Evolutionary conservation across 1,284 basidiomycete species (phyloP).

Genomic region (Apiotrichum mycotoxinovorans): DNA sequence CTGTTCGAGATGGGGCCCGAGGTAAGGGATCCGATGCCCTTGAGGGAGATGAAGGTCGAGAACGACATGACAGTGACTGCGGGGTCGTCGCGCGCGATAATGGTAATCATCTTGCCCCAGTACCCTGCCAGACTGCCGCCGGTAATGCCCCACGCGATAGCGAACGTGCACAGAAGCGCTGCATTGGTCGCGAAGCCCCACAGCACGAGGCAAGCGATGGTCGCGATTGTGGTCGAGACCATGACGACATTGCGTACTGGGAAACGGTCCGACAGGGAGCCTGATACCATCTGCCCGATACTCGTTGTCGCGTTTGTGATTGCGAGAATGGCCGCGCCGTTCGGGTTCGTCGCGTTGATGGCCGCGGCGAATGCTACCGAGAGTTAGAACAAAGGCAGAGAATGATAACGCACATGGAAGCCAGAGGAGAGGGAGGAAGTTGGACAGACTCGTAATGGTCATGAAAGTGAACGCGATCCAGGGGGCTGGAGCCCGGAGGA

Average conservation of each 20-base stretch:
- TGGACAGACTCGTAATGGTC: constrained; percentile 38
- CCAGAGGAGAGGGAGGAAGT: constrained; percentile 47
- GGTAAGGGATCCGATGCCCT: constrained; percentile 39
- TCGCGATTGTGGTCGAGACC: constrained; percentile 35
- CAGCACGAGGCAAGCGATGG: constrained; percentile 40
- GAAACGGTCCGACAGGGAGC: constrained; percentile 40
- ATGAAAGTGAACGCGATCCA: constrained; percentile 37
- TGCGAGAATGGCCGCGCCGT: constrained; percentile 42
- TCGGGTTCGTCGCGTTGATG: constrained; percentile 31
- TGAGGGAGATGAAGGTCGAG: constrained; percentile 37
- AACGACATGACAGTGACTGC: constrained; percentile 34
- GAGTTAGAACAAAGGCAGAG: background rate
- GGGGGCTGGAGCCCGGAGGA: constrained; percentile 28
- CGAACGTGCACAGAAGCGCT: constrained; percentile 30
- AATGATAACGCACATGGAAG: constrained; percentile 36
- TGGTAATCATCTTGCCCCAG: constrained; percentile 37
- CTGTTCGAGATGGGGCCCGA: constrained; percentile 35
- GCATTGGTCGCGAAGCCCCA: constrained; percentile 47
- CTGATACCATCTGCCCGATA: constrained; percentile 39
- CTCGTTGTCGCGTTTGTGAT: constrained; percentile 46
- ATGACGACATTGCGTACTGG: constrained; percentile 34
- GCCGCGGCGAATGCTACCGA: constrained; percentile 38
- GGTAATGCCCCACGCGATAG: constrained; percentile 32
- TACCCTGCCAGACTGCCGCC: constrained; percentile 32
- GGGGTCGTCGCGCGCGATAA: constrained; percentile 42